Evolutionary conservation across 2,329 filamentous ascomycete genomes (phyloP).

Genomic region (Pezicula neosporulosa): DNA sequence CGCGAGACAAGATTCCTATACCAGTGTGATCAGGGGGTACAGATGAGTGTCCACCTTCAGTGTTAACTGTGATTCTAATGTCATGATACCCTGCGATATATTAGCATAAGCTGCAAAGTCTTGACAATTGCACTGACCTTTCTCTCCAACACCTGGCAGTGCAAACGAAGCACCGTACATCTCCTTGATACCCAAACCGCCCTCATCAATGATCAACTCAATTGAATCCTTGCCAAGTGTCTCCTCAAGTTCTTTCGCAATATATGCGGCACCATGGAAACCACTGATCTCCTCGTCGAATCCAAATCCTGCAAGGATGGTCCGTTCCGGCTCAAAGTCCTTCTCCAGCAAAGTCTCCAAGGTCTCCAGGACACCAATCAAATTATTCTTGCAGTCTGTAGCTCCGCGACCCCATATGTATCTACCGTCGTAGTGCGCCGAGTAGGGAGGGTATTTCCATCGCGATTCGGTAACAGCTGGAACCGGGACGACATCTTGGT

Average conservation of each 20-base stretch:
- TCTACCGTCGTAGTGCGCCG: slow-evolving; percentile 47
- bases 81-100: slow-evolving; percentile 23
- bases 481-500: slow-evolving; percentile 55
- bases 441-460: slow-evolving; percentile 53
- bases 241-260: slow-evolving; percentile 46
- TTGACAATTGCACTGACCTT: slow-evolving; percentile 35
- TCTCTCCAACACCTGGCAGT: slow-evolving; percentile 58
- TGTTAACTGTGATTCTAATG: slow-evolving; percentile 53
- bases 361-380: slow-evolving; percentile 49
- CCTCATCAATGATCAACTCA: slow-evolving; percentile 61
- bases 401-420: slow-evolving; percentile 53
- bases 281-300: slow-evolving; percentile 66
- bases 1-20: slow-evolving; percentile 65
- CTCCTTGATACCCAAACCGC: slow-evolving; percentile 47
- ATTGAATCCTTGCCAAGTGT: slow-evolving; percentile 55
- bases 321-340: slow-evolving; percentile 50
- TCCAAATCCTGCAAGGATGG: slow-evolving; percentile 57
- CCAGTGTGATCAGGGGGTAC: slow-evolving; percentile 61
- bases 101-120: neutral
- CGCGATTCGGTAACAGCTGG: slow-evolving; percentile 31
- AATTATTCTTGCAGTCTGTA: slow-evolving; percentile 52
- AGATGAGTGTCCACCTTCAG: slow-evolving; percentile 59
- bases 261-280: slow-evolving; percentile 49
- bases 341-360: slow-evolving; percentile 50
- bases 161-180: slow-evolving; percentile 29